phyloP scores from a whole-genome alignment of 169 alveolate genomes.

The Eimeria tenella region DNA sequence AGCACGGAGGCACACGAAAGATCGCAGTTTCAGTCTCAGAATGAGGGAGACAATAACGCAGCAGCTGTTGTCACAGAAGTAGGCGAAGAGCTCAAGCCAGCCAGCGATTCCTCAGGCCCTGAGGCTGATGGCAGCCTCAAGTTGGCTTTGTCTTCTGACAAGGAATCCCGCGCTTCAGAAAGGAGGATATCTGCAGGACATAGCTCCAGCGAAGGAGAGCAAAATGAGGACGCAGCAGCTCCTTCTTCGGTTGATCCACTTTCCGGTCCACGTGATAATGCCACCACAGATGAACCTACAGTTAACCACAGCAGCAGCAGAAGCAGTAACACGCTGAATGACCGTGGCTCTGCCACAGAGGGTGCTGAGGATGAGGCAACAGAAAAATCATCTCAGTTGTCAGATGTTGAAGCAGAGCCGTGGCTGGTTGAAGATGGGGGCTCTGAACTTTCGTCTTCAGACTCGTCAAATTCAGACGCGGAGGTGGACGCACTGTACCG shows the following conservation, averaged over 20 bases:
- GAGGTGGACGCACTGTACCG: constrained; percentile 47
- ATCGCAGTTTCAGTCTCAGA: not conserved
- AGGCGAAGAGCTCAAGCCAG: not conserved
- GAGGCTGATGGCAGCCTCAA: not conserved
- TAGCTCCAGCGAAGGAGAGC: not conserved
- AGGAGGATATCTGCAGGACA: not conserved
- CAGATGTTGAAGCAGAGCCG: not conserved
- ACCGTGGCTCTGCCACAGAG: not conserved
- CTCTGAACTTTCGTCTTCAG: constrained; percentile 46
- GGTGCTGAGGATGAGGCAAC: not conserved
- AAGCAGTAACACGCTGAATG: not conserved
- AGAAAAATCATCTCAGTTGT: not conserved
- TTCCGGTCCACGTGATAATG: not conserved
- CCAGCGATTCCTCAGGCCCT: not conserved
- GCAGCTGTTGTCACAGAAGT: not conserved
- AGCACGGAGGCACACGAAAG: not conserved
- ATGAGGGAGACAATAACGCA: not conserved
- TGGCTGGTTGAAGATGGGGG: constrained; percentile 45
- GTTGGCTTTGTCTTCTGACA: not conserved
- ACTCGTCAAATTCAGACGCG: not conserved
- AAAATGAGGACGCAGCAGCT: not conserved
- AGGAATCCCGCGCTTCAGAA: not conserved
- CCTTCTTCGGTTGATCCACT: not conserved
- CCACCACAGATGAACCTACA: not conserved
- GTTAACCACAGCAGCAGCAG: not conserved